Evolutionary conservation across 305 asterid genomes (phyloP).

Genomic region (Fraxinus platypoda): DNA sequence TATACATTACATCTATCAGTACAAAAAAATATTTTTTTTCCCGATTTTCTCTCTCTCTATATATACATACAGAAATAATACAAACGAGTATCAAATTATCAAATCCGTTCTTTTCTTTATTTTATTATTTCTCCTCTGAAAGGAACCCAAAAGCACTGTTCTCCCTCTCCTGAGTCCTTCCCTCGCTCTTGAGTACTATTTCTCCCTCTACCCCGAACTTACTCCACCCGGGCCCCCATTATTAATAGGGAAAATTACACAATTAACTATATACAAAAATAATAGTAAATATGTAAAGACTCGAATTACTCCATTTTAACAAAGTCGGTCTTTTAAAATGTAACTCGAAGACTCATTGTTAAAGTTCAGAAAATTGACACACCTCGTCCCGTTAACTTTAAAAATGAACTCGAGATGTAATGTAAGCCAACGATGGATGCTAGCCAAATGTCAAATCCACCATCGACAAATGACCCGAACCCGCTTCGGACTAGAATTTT

Average conservation of each 20-base stretch:
- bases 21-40: conserved; percentile 30
- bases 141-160: not conserved
- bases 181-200: not conserved
- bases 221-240: not conserved
- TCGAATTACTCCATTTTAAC: no score
- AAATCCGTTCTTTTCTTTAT: not conserved
- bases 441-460: no score
- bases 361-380: no score
- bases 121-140: not conserved
- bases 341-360: no score
- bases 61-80: conserved; percentile 23
- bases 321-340: no score
- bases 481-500: no score
- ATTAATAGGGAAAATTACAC: not conserved
- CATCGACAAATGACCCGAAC: no score
- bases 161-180: not conserved
- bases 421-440: no score
- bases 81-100: not conserved
- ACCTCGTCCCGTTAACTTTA: no score
- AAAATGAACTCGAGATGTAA: no score
- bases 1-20: conserved; percentile 32
- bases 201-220: not conserved
- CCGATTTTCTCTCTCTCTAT: conserved; percentile 46
- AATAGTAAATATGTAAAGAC: no score
- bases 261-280: no score